Base-by-base conservation (phyloP, 75 land plant species). In the Selaginella moellendorffii region DNA sequence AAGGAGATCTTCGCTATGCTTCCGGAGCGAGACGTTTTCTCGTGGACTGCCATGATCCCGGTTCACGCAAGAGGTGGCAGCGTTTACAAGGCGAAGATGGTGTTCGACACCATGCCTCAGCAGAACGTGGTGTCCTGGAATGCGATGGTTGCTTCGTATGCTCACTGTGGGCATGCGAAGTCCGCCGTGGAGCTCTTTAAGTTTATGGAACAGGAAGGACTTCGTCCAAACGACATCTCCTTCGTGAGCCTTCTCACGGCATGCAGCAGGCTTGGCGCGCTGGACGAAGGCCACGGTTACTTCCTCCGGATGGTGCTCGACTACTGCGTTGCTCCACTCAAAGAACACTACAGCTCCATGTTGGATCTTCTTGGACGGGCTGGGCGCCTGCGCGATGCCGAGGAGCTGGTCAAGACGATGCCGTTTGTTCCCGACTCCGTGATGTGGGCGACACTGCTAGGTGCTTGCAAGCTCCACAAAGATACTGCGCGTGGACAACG, bases 281-380 rank as follows among this genome's bases (percentile, higher is more conserved):
- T 56, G n/a, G 59, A 56, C 5, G 59, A 56, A 21, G 59, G 25
- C 9, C 2, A 18, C 2, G 12, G 18, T 30, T 63, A 63, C 30
- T 63, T 63, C 52, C 2, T 2, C 10, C 9, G 21, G 18, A 63
- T 63, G 65, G 42, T 21, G n/a, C 14, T 22, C 8, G 21, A 28
- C 1, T 63, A 29, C 30, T 2, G 21, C 18, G 2, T 63, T 21
- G 14, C 30, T 28, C 65, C 65, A 2, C 14, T 19, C 23, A 21
- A 28, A 2, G 65, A 63, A 31, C 65, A 63, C 14, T 63, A 63
- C 46, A 29, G 65, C 23, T 63, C 31, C 42, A 63, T 63, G 65
- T 28, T 63, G 2, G 65, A 63, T 30, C 36, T 63, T 8, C 30
- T 63, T 29, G 65, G 65, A 1, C 30, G 29, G 17, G 21, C 30